A percentile compares a stretch with the other conserved stretches of the same genome.
phyloP scores from a whole-genome alignment of 2,329 filamentous ascomycete genomes.

The Byssothecium circinans region DNA sequence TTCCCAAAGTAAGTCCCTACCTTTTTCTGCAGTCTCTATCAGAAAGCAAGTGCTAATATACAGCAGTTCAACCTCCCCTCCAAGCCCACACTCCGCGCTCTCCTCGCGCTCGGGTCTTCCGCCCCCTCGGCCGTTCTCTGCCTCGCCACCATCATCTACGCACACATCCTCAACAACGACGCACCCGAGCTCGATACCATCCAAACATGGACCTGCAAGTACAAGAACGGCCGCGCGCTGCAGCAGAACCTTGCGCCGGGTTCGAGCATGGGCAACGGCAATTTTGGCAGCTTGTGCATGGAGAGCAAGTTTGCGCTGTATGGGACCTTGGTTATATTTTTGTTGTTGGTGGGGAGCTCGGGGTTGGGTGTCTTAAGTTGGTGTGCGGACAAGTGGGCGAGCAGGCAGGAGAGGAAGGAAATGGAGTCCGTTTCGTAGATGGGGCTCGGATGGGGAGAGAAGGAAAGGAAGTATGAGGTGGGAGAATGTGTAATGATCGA shows the following conservation, averaged over 20 bases:
- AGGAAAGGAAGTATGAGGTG: not conserved
- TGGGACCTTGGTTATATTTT: constrained; percentile 46
- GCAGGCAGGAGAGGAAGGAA: constrained; percentile 37
- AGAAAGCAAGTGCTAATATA: constrained; percentile 5
- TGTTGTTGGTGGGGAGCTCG: constrained; percentile 42
- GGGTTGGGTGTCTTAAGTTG: constrained; percentile 38
- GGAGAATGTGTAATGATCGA: not conserved
- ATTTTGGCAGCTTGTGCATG: constrained; percentile 45
- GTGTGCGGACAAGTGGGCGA: constrained; percentile 42
- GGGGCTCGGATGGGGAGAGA: not conserved
- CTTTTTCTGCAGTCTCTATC: not conserved
- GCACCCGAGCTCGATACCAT: constrained; percentile 41
- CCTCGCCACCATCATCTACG: constrained; percentile 46
- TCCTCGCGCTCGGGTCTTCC: constrained; percentile 40
- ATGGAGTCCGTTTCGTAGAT: constrained; percentile 21
- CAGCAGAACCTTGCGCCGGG: constrained; percentile 25
- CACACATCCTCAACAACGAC: constrained; percentile 41
- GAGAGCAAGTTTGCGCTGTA: constrained; percentile 51
- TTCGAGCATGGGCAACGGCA: constrained; percentile 35
- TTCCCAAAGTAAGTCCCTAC: constrained; percentile 35
- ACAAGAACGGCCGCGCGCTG: constrained; percentile 30
- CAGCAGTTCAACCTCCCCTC: constrained; percentile 36
- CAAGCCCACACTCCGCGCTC: constrained; percentile 43
- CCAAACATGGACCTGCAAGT: constrained; percentile 46
- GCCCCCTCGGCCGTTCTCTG: constrained; percentile 43